A percentile compares a stretch with the other conserved stretches of the same genome.
Evolutionary conservation across 331 rosid species (phyloP).

Genomic region (Pyrus hybrid): DNA sequence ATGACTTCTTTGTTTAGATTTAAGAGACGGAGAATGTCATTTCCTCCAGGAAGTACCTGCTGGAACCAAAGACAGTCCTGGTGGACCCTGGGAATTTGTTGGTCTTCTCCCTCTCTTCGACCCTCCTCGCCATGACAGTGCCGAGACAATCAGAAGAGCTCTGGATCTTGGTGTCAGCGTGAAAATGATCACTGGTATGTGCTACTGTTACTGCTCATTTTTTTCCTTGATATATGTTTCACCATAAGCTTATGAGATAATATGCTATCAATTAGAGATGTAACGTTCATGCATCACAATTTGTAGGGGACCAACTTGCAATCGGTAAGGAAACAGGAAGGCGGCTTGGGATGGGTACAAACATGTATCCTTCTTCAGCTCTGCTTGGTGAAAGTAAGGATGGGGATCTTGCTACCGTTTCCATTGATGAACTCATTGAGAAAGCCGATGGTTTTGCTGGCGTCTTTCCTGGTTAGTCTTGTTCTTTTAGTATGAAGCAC

Average conservation of each 20-base stretch:
- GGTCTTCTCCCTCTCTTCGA: conserved; percentile 74
- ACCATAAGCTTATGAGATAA: not conserved
- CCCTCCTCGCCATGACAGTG: conserved; percentile 84
- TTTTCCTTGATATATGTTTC: not conserved
- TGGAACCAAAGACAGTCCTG: conserved; percentile 56
- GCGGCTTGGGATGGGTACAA: conserved; percentile 77
- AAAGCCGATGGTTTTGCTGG: conserved; percentile 58
- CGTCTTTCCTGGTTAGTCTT: conserved; percentile 63
- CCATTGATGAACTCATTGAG: conserved; percentile 38
- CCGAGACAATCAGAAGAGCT: conserved; percentile 77
- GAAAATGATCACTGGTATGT: conserved; percentile 68
- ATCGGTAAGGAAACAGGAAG: conserved; percentile 80
- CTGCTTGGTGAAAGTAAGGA: conserved; percentile 51
- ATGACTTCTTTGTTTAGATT: not conserved
- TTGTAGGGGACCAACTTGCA: conserved; percentile 71
- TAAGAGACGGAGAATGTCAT: not conserved
- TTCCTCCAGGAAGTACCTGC: conserved; percentile 51
- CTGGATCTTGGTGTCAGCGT: conserved; percentile 75
- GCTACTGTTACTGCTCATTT: not conserved
- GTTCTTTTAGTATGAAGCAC: not conserved
- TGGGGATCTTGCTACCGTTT: conserved; percentile 26
- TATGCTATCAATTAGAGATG: not conserved
- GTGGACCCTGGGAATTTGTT: conserved; percentile 79
- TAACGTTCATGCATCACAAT: not conserved
- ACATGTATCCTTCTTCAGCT: conserved; percentile 81